A percentile compares a stretch with the other conserved stretches of the same genome.
Conservation (phyloP, 768 basidiomycete genomes). For the Phanerochaete carnosa region DNA sequence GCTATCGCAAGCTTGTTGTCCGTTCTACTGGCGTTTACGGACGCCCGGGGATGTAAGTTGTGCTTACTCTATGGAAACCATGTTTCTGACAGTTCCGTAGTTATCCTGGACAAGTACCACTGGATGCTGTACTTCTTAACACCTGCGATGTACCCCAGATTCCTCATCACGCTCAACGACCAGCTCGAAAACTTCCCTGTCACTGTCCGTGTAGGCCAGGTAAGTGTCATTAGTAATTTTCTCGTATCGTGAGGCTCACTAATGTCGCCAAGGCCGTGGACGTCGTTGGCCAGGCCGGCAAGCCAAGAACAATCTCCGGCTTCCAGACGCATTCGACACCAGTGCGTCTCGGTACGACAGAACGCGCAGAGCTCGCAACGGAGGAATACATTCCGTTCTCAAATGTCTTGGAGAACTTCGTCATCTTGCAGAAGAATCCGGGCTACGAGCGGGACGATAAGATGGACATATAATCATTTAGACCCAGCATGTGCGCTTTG, state of each 20-base stretch:
- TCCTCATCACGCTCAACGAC: conserved; percentile 96
- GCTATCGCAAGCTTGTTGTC: conserved; percentile 89
- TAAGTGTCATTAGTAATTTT: conserved; percentile 29
- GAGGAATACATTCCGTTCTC: conserved; percentile 94
- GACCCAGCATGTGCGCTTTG: not conserved
- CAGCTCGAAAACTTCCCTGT: conserved; percentile 82
- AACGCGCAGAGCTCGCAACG: conserved; percentile 93
- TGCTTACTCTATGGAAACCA: not conserved
- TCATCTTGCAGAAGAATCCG: conserved; percentile 89
- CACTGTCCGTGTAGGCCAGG: conserved; percentile 93
- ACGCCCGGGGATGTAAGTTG: conserved; percentile 86
- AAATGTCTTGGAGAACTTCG: conserved; percentile 88
- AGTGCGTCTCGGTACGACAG: conserved; percentile 90
- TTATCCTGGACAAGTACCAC: conserved; percentile 92
- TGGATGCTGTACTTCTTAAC: conserved; percentile 99
- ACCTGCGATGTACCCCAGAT: conserved; percentile 96
- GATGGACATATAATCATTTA: conserved; percentile 60
- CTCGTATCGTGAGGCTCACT: conserved; percentile 2
- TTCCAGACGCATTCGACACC: conserved; percentile 99
- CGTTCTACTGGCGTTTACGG: conserved; percentile 88
- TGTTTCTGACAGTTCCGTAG: conserved; percentile 34
- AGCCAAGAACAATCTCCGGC: conserved; percentile 92
- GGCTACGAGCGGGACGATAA: conserved; percentile 85
- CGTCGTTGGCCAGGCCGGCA: conserved; percentile 96
- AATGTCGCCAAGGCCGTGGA: conserved; percentile 72